Percentiles rank a stretch among this genome's conserved stretches.
phyloP scores from a whole-genome alignment of 192 early-diverging fungal species.

The Paraglomus occultum region DNA sequence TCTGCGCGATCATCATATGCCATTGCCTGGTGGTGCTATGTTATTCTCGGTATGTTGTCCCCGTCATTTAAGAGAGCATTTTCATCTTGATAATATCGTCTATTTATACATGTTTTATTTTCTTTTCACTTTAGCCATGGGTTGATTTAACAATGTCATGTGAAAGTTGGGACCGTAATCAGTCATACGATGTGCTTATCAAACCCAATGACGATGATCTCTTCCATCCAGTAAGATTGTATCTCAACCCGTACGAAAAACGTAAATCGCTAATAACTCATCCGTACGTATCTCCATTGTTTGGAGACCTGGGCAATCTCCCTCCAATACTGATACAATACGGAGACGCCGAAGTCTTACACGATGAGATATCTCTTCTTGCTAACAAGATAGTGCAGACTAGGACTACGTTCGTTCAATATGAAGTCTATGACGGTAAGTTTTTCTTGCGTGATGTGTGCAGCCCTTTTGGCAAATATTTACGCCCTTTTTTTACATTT shows the following conservation, averaged over 20 bases:
- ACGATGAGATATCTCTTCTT: slow-evolving; percentile 44
- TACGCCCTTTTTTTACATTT: background rate
- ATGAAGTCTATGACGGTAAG: slow-evolving; percentile 26
- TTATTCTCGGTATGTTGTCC: slow-evolving; percentile 53
- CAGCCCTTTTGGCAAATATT: no score
- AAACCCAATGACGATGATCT: slow-evolving; percentile 35
- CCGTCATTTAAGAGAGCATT: background rate
- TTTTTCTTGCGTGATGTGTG: background rate
- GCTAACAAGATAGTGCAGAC: slow-evolving; percentile 34
- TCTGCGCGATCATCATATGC: slow-evolving; percentile 51
- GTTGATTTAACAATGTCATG: slow-evolving; percentile 54
- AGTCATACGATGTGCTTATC: slow-evolving; percentile 36
- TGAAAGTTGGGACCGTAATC: slow-evolving; percentile 46
- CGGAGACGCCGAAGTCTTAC: slow-evolving; percentile 48
- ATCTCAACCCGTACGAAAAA: slow-evolving; percentile 36
- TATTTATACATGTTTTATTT: background rate
- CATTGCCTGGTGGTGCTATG: slow-evolving; percentile 50
- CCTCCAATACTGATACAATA: slow-evolving; percentile 54
- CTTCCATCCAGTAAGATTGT: slow-evolving; percentile 46
- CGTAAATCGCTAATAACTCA: slow-evolving; percentile 36
- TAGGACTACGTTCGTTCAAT: slow-evolving; percentile 27
- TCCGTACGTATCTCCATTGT: slow-evolving; percentile 56
- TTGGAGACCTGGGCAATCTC: slow-evolving; percentile 44
- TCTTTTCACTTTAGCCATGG: slow-evolving; percentile 50
- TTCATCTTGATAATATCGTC: background rate